Base-by-base conservation (phyloP, 2,329 filamentous ascomycete genomes). In the Sclerotiophoma versabilis region DNA sequence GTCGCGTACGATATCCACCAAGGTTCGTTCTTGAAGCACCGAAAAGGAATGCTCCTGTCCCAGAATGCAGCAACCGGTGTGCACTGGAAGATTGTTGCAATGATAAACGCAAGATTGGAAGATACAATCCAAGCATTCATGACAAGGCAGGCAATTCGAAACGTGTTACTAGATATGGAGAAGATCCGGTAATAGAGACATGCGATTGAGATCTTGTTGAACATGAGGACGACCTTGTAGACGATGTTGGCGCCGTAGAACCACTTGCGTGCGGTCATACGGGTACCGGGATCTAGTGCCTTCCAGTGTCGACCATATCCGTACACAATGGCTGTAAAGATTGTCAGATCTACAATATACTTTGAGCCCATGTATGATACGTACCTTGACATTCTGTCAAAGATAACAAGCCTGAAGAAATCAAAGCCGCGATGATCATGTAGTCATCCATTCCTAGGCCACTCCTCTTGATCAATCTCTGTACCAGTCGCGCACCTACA, bases 141-240 rank as follows among this genome's bases (percentile, higher is more conserved):
- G 10, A 57, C 43, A 34, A 66, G 61, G 33, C 64, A 68, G 15
- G 56, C 54, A 17, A 61, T 60, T 36, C 65, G 65, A 49, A 75
- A 74, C 22, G 54, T 56, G 14, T 61, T 64, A 2, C 50, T 52
- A 3, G 62, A 58, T 12, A 71, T 53, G 14, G 62, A 62, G 38
- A 75, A 77, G 34, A 75, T 69, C 33, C 73, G 70, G 30, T 72
- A 64, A 55, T 75, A 74, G 8, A 72, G 64, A 20, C 64, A 64
- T 8, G 72, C 59, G 23, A 75, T 67, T 3, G 71, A 70, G 6
- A 69, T 61, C 54, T 75, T 75, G 54, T 68, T 74, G 34, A 73
- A 62, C 53, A 64, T 68, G 27, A 76, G 58, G 6, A 69, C 72
- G 17, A 73, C 55, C 49, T 77, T 75, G 62, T 77, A 77, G 19